Evolutionary conservation across 2,329 filamentous ascomycete species (phyloP).

Genomic region (Apiospora arundinis): DNA sequence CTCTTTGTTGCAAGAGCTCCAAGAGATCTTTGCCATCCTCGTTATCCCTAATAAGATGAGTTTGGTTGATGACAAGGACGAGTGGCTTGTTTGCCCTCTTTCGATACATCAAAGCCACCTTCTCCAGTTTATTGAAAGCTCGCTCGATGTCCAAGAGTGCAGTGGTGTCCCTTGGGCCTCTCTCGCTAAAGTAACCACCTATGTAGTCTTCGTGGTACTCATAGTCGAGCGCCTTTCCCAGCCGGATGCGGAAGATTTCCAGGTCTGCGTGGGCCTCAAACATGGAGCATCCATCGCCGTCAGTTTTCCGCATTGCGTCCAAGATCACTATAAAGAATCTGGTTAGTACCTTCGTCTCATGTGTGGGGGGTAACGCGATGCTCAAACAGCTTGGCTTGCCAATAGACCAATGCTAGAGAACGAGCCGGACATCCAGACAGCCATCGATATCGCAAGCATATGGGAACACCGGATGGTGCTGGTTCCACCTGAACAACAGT

Average conservation of each 20-base stretch:
- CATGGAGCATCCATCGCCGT: conserved; percentile 91
- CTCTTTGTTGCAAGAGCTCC: conserved; percentile 92
- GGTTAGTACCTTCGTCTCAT: background rate
- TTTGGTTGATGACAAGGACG: conserved; percentile 92
- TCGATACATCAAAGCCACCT: conserved; percentile 81
- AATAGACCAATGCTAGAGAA: background rate
- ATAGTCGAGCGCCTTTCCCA: conserved; percentile 94
- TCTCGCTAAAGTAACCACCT: conserved; percentile 92
- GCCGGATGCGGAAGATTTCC: conserved; percentile 90
- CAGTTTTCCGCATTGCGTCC: conserved; percentile 91
- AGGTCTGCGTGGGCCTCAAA: conserved; percentile 94
- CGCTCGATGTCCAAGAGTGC: conserved; percentile 94
- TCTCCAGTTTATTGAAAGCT: conserved; percentile 97
- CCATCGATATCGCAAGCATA: background rate
- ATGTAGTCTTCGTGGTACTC: conserved; percentile 99
- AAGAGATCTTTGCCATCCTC: conserved; percentile 92
- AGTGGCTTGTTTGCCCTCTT: conserved; percentile 70
- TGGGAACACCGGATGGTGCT: background rate
- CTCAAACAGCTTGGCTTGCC: background rate
- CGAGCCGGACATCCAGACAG: background rate
- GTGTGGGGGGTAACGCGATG: background rate
- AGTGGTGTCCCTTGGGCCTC: conserved; percentile 88
- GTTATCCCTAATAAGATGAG: conserved; percentile 89
- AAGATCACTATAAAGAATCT: conserved; percentile 45
- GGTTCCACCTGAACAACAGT: background rate